Base-by-base conservation (phyloP, 768 basidiomycete species). In the Leccinum uliginosum region DNA sequence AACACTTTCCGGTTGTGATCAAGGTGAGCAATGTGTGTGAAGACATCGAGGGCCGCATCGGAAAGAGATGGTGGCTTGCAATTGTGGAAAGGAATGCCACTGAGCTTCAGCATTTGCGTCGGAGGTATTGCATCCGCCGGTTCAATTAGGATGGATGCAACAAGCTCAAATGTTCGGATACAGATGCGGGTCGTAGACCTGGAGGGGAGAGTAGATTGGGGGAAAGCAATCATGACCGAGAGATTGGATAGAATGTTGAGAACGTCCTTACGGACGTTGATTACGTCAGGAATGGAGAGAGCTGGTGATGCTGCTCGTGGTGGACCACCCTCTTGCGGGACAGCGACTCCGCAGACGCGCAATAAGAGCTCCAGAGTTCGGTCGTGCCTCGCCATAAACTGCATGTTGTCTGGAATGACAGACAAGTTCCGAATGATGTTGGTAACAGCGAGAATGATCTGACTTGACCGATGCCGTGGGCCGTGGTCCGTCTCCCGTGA, bases 371-470 rank as follows among this genome's bases (percentile, higher is more conserved):
- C 81, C 34, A 92, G 70, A 12, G 90, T 69, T 50, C 85, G 78
- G 6, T 81, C 79, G 57, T 91, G 84, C 40, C 75, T 79, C 1
- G 85, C 80, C 64, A 96, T 76, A 64, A 82, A 84, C 45, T 76
- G 75, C 59, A 79, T 70, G 64, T 96, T 96, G 60, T 95, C 88
- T 7, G 72, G 74, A 56, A 86, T 76, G 59, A 85, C 75, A n/a
- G 90, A 84, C 62, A 97, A 78, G 74, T 96, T 97, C 47, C 93
- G 89, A 53, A 98, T 76, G 65, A 98, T 84, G 69, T 90, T 93
- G 46, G 86, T 71, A 52, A 89, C 77, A 17, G 84, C 75, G 27
- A 91, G 78, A 49, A 94, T 76, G 53, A 86, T 74, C 59, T 88
- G 86, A 23, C 76, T 76, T 11, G 76, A 75, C 12, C 87, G 85